Conservation (phyloP, 306 rosid species). For the Vachellia pachyceras region DNA sequence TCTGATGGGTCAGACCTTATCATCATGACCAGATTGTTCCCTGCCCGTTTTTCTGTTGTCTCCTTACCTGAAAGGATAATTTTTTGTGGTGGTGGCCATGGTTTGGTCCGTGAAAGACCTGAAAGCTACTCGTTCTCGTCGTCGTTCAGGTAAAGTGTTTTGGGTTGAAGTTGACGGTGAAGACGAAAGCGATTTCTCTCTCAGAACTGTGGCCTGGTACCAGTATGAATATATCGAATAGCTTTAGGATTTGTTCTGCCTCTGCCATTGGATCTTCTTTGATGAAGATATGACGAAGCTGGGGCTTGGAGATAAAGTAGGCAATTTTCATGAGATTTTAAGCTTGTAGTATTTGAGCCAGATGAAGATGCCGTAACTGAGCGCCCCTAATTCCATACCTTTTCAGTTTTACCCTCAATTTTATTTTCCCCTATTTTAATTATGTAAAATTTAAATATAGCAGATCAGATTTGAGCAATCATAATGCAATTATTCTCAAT, state of each 20-base stretch:
- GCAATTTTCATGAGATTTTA: neutral
- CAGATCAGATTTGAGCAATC: no score
- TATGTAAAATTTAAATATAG: no score
- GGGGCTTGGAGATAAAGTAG: neutral
- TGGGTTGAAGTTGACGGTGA: neutral
- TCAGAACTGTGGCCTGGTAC: conserved; percentile 54
- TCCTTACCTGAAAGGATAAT: no score
- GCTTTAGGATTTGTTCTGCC: conserved; percentile 64
- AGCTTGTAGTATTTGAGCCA: no score
- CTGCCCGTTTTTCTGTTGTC: no score
- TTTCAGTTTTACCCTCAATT: no score
- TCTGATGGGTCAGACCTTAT: no score
- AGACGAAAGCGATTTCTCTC: conserved; percentile 38
- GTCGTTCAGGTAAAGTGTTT: neutral
- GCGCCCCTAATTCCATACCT: no score
- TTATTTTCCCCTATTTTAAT: no score
- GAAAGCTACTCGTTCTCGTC: neutral
- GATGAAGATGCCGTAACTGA: no score
- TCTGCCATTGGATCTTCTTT: conserved; percentile 50
- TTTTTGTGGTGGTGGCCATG: conserved; percentile 41
- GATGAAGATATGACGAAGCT: neutral
- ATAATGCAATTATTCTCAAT: no score
- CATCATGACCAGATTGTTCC: conserved; percentile 17
- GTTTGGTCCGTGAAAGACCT: conserved; percentile 62
- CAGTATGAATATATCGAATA: conserved; percentile 67